A percentile compares a stretch with the other conserved stretches of the same genome.
Evolutionary conservation across 352 stramenopile genomes (phyloP).

Genomic region (Pythium chondricola): DNA sequence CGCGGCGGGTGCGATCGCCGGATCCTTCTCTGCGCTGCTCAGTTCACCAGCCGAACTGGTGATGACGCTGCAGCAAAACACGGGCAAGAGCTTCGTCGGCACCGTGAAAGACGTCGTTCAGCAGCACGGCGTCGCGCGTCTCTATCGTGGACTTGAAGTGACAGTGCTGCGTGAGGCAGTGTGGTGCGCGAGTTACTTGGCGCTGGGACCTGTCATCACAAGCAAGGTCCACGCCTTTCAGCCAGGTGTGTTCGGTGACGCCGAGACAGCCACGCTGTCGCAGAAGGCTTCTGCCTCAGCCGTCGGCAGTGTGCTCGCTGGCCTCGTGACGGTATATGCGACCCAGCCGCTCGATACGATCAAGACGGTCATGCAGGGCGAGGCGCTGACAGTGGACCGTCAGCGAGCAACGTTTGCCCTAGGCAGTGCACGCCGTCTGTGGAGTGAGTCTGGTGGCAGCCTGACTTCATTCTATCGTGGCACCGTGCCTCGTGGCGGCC

Average conservation of each 20-base stretch:
- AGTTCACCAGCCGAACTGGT: constrained; percentile 72
- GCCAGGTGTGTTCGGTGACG: constrained; percentile 46
- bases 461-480: constrained; percentile 61
- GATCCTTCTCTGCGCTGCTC: constrained; percentile 51
- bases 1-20: constrained; percentile 50
- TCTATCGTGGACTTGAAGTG: constrained; percentile 53
- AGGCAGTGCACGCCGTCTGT: constrained; percentile 39
- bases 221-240: constrained; percentile 45
- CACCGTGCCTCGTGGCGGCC: constrained; percentile 62
- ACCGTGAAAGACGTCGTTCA: constrained; percentile 55
- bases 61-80: constrained; percentile 87
- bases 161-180: constrained; percentile 60
- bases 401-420: constrained; percentile 32
- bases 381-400: constrained; percentile 41
- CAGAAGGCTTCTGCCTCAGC: constrained; percentile 59
- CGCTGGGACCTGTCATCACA: constrained; percentile 66
- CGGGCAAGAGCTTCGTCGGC: constrained; percentile 49
- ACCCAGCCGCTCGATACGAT: constrained; percentile 81
- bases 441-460: constrained; percentile 31
- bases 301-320: constrained; percentile 60
- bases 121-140: constrained; percentile 34
- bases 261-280: constrained; percentile 41
- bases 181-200: constrained; percentile 78
- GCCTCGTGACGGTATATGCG: constrained; percentile 62
- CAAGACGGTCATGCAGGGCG: constrained; percentile 83